phyloP scores from a whole-genome alignment of 2,329 filamentous ascomycete genomes.

The Trichoderma endophyticum region DNA sequence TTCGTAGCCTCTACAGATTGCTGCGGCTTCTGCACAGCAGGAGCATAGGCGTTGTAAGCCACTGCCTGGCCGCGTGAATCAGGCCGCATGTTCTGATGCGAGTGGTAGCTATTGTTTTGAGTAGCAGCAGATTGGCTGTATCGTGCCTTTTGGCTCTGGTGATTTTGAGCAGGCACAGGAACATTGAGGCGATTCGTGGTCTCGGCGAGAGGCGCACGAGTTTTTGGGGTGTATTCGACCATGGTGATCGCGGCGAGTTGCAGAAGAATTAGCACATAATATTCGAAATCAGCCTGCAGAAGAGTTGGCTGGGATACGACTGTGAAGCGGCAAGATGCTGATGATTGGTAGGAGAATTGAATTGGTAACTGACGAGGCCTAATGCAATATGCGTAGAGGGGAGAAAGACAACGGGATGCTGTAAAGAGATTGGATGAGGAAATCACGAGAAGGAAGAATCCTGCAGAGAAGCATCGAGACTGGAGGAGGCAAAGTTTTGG shows the following conservation, averaged over 20 bases:
- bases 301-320: not conserved
- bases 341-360: constrained; percentile 12
- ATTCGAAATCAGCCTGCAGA: constrained; percentile 22
- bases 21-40: constrained; percentile 28
- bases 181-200: constrained; percentile 48
- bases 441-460: constrained; percentile 5
- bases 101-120: constrained; percentile 16
- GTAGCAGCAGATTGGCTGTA: constrained; percentile 25
- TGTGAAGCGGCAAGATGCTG: constrained; percentile 8
- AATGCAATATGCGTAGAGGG: not conserved
- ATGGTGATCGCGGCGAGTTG: constrained; percentile 24
- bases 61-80: not conserved
- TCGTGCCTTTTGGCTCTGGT: constrained; percentile 31
- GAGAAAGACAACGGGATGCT: not conserved
- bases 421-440: not conserved
- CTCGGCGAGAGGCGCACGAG: constrained; percentile 45
- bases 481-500: constrained; percentile 10
- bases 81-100: not conserved
- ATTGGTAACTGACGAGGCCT: constrained; percentile 10
- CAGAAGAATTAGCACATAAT: constrained; percentile 37
- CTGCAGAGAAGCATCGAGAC: not conserved
- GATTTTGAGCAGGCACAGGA: constrained; percentile 29
- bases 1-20: constrained; percentile 34
- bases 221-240: constrained; percentile 32
- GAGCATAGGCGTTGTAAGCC: constrained; percentile 23